Evolutionary conservation across 306 rosid species (phyloP).

Genomic region (Corylus heterophylla): DNA sequence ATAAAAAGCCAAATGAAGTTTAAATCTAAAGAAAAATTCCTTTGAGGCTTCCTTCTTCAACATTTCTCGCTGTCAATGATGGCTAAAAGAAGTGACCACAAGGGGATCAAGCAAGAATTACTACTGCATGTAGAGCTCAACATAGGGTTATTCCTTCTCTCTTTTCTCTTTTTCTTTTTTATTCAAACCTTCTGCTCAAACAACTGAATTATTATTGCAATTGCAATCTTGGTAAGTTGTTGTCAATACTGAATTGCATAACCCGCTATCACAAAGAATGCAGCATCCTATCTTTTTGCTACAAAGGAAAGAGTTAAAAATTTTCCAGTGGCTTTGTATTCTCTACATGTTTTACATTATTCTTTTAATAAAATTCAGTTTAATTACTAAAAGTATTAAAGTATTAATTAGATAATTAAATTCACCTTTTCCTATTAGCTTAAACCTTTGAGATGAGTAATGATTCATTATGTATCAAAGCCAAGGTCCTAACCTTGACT

Average conservation of each 20-base stretch:
- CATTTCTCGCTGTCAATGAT: background rate
- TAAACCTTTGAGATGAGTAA: too few species aligned
- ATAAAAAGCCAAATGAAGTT: constrained; percentile 18
- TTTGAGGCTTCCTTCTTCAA: background rate
- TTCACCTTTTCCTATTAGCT: too few species aligned
- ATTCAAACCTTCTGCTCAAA: background rate
- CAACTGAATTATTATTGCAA: background rate
- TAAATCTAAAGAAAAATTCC: constrained; percentile 11
- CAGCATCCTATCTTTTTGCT: background rate
- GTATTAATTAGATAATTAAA: too few species aligned
- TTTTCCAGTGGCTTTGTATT: background rate
- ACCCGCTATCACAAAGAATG: background rate
- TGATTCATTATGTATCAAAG: too few species aligned
- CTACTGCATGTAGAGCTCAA: too few species aligned
- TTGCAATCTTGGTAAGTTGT: background rate
- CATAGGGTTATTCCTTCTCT: background rate
- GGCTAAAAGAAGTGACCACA: background rate
- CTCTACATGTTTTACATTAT: background rate
- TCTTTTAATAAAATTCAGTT: background rate
- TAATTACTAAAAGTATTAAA: background rate
- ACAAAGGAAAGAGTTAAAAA: background rate
- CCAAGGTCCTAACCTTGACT: too few species aligned
- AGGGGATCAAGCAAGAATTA: background rate
- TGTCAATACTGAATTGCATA: background rate
- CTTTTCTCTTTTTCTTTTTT: background rate